Evolutionary conservation across 306 rosid genomes (phyloP).

Genomic region (Biancaea sappan): DNA sequence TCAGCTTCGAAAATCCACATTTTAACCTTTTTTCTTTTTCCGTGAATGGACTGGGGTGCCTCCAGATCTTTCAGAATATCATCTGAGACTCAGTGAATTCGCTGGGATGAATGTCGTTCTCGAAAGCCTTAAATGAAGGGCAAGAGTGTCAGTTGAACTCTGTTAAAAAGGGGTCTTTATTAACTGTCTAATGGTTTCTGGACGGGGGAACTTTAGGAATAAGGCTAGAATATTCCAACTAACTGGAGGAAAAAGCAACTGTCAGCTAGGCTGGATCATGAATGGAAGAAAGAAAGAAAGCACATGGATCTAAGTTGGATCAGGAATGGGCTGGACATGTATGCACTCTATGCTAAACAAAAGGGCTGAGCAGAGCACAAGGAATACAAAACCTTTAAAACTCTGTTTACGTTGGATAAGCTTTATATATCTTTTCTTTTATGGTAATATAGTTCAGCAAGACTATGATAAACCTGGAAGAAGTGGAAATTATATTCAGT

Average conservation of each 20-base stretch:
- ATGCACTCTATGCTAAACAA: background rate
- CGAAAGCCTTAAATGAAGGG: background rate
- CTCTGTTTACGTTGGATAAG: background rate
- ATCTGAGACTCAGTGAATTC: background rate
- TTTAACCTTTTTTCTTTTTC: background rate
- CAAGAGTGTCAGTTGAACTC: background rate
- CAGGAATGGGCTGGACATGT: background rate
- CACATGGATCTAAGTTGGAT: background rate
- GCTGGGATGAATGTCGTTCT: background rate
- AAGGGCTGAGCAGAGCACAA: conserved; percentile 4
- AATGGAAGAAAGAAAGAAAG: background rate
- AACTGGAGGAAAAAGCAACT: background rate
- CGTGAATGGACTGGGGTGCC: background rate
- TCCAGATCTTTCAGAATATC: background rate
- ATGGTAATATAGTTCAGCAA: background rate
- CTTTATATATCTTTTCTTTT: background rate
- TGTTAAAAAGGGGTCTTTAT: background rate
- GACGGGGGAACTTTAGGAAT: background rate
- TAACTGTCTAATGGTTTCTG: background rate
- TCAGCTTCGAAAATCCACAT: background rate
- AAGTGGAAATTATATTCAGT: background rate
- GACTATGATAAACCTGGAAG: background rate
- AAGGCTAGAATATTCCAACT: background rate
- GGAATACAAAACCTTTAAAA: background rate
- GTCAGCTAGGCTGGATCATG: background rate